Conservation (phyloP, 1,139 yeast species). For the Nadsonia commutata region DNA sequence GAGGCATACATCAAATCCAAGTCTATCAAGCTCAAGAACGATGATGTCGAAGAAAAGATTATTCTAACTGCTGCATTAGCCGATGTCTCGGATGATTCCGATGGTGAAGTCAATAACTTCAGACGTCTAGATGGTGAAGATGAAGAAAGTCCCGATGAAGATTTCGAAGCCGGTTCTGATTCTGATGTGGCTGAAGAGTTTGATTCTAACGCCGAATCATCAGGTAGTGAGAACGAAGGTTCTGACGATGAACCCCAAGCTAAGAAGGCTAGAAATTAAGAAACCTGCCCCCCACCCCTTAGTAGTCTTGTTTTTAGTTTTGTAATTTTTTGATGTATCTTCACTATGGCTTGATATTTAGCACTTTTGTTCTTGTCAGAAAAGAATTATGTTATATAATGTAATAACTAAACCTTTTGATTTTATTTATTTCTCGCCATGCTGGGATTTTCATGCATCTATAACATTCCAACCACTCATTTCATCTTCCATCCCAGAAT, state of each 20-base stretch:
- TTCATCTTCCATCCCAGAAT: too few species aligned
- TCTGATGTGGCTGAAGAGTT: conserved; percentile 79
- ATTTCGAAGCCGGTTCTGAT: conserved; percentile 48
- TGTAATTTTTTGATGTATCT: too few species aligned
- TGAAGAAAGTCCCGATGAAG: conserved; percentile 38
- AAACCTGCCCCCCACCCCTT: too few species aligned
- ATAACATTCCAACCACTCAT: too few species aligned
- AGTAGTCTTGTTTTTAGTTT: too few species aligned
- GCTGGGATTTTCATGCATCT: too few species aligned
- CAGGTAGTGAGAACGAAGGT: conserved; percentile 29
- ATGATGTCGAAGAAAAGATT: conserved; percentile 75
- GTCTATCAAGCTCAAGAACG: conserved; percentile 72
- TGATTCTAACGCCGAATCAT: conserved; percentile 52
- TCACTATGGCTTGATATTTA: too few species aligned
- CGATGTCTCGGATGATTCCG: conserved; percentile 54
- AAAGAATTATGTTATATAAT: too few species aligned
- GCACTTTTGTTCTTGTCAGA: too few species aligned
- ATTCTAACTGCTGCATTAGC: conserved; percentile 65
- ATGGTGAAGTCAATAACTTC: conserved; percentile 21
- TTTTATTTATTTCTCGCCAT: too few species aligned
- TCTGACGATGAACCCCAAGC: conserved; percentile 25
- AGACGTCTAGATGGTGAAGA: conserved; percentile 38
- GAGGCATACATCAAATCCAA: conserved; percentile 67
- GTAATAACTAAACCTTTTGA: too few species aligned
- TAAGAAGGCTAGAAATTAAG: conserved; percentile 10